Evolutionary conservation across 139 green algal species (phyloP).

Genomic region (Chlamydomonas urium): DNA sequence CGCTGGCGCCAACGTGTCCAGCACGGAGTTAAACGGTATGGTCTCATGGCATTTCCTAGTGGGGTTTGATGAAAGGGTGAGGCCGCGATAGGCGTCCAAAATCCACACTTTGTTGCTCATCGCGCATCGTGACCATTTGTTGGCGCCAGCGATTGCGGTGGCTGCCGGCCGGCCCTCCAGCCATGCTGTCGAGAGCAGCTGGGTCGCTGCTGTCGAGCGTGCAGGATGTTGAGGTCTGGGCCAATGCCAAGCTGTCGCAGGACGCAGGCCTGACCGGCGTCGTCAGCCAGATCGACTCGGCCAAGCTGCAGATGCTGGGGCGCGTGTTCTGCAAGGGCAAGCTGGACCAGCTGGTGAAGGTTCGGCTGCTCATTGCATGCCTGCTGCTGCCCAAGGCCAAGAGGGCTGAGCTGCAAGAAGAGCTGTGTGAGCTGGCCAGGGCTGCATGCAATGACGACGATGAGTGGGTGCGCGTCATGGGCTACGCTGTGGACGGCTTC

Average conservation of each 20-base stretch:
- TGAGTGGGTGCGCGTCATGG: conserved; percentile 21
- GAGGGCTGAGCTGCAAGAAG: background rate
- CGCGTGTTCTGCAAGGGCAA: conserved; percentile 13
- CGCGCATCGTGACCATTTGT: too few species aligned
- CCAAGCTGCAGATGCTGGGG: conserved; percentile 5
- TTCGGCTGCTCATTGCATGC: conserved; percentile 15
- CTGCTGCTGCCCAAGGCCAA: background rate
- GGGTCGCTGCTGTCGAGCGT: too few species aligned
- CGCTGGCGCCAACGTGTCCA: too few species aligned
- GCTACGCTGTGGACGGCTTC: conserved; percentile 19
- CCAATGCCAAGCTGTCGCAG: conserved; percentile 12
- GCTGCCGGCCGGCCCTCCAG: too few species aligned
- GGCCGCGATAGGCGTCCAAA: too few species aligned
- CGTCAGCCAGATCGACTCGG: background rate
- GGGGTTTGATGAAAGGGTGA: too few species aligned
- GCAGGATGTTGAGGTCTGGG: conserved; percentile 10
- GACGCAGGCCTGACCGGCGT: background rate
- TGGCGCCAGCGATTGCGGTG: too few species aligned
- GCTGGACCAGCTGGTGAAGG: conserved; percentile 20
- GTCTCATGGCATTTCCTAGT: too few species aligned
- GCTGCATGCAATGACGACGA: conserved; percentile 14
- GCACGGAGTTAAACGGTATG: too few species aligned
- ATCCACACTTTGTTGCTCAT: too few species aligned
- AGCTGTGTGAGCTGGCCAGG: conserved; percentile 6
- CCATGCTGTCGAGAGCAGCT: too few species aligned